Percentiles rank a stretch among this genome's conserved stretches.
Conservation (phyloP, 257 asterid genomes). For the Misopates orontium region DNA sequence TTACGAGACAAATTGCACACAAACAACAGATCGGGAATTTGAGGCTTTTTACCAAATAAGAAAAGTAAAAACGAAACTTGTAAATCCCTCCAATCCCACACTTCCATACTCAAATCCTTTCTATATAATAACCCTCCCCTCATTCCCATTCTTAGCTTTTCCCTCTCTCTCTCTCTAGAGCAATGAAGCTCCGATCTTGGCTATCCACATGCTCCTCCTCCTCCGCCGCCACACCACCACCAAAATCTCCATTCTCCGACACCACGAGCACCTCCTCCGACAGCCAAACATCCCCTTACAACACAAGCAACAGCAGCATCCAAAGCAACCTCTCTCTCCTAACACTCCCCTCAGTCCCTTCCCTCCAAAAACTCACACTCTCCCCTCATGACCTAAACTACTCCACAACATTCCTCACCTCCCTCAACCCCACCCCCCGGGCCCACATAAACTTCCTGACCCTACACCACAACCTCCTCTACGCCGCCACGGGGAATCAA, state of each 20-base stretch:
- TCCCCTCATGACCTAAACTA: constrained; percentile 41
- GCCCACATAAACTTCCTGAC: constrained; percentile 47
- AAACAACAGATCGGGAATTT: no score
- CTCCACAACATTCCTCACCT: constrained; percentile 37
- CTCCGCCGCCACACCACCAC: constrained; percentile 28
- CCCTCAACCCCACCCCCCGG: constrained; percentile 31
- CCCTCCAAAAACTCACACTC: constrained; percentile 54
- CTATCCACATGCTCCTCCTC: constrained; percentile 50
- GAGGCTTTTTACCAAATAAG: no score
- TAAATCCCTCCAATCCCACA: constrained; percentile 7
- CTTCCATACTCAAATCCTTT: background rate
- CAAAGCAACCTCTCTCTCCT: constrained; percentile 64
- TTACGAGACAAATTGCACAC: no score
- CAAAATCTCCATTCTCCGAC: constrained; percentile 38
- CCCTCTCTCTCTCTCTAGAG: constrained; percentile 2
- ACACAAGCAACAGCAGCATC: constrained; percentile 45
- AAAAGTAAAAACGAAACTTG: background rate
- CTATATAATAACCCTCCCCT: constrained; percentile 18
- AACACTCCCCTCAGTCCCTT: constrained; percentile 81
- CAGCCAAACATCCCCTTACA: constrained; percentile 27
- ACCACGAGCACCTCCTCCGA: constrained; percentile 22
- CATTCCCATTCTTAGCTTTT: background rate
- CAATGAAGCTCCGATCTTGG: constrained; percentile 62
- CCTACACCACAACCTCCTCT: constrained; percentile 58
- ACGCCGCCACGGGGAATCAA: constrained; percentile 62